A percentile compares a stretch with the other conserved stretches of the same genome.
phyloP scores from a whole-genome alignment of 106 monocot genomes.

The Cymbidium sinense region DNA sequence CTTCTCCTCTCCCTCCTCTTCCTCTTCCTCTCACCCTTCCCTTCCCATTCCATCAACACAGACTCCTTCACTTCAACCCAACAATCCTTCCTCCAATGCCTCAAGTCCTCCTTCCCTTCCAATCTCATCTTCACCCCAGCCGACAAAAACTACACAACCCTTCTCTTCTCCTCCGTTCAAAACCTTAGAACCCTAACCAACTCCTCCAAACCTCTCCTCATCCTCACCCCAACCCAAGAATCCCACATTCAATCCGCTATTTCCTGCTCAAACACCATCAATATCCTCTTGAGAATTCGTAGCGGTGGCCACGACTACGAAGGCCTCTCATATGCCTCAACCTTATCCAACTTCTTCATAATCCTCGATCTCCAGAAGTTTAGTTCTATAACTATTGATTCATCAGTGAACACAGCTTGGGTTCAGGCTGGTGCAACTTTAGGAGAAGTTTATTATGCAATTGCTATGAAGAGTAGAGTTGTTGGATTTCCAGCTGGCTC shows the following conservation, averaged over 20 bases:
- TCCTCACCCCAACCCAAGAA: constrained; percentile 24
- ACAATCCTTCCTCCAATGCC: constrained; percentile 2
- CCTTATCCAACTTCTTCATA: not conserved
- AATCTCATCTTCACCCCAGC: constrained; percentile 8
- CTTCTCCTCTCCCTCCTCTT: not conserved
- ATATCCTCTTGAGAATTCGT: constrained; percentile 19
- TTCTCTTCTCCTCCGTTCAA: constrained; percentile 10
- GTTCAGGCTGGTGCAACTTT: constrained; percentile 34
- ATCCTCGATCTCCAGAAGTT: constrained; percentile 23
- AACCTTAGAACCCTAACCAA: constrained; percentile 14
- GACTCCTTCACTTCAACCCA: not conserved
- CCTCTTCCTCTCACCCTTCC: not conserved
- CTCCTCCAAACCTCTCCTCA: constrained; percentile 14
- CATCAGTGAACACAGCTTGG: constrained; percentile 9
- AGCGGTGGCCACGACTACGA: constrained; percentile 39
- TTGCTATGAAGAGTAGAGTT: constrained; percentile 7
- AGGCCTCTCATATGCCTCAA: constrained; percentile 32
- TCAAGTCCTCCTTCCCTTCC: not conserved
- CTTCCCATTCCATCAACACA: not conserved
- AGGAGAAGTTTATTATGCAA: constrained; percentile 31
- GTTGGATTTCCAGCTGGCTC: constrained; percentile 21
- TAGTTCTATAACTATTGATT: constrained; percentile 5
- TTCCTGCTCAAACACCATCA: constrained; percentile 6
- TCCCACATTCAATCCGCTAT: constrained; percentile 33
- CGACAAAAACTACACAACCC: constrained; percentile 10